Conservation (phyloP, 2,329 filamentous ascomycete species). For the Neopestalotiopsis clavispora region DNA sequence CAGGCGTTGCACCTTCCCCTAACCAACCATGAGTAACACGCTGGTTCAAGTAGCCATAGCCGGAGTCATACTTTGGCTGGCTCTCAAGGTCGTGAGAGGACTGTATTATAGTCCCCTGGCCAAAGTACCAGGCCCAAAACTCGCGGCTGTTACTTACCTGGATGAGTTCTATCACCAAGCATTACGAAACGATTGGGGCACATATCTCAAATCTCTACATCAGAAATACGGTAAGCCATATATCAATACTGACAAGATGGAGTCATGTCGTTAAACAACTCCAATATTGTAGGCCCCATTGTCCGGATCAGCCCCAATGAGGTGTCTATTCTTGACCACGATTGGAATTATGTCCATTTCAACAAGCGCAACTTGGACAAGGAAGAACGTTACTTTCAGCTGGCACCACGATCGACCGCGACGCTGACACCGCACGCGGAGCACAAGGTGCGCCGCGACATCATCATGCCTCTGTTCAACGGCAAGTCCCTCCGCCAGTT, state of each 20-base stretch:
- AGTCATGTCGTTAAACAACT: background rate
- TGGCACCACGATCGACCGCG: constrained; percentile 9
- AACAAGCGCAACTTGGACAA: constrained; percentile 14
- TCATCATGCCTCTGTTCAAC: constrained; percentile 12
- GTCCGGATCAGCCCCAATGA: constrained; percentile 9
- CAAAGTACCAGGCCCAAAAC: background rate
- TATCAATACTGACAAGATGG: background rate
- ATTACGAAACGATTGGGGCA: constrained; percentile 10
- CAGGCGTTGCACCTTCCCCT: background rate
- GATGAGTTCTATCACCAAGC: constrained; percentile 11
- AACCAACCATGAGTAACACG: background rate
- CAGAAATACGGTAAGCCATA: background rate
- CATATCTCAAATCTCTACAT: constrained; percentile 14
- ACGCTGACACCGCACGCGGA: constrained; percentile 11
- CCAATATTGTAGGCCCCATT: background rate
- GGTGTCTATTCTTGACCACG: constrained; percentile 14
- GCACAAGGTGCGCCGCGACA: constrained; percentile 8
- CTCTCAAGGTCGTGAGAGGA: background rate
- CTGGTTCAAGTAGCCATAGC: background rate
- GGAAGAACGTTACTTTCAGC: constrained; percentile 14
- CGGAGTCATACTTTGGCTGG: background rate
- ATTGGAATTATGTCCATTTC: constrained; percentile 7
- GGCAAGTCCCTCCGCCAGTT: background rate
- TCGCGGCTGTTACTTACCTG: background rate
- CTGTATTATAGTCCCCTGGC: background rate